Base-by-base conservation (phyloP, 176 grass and related monocot genomes). In the Avena sativa region DNA sequence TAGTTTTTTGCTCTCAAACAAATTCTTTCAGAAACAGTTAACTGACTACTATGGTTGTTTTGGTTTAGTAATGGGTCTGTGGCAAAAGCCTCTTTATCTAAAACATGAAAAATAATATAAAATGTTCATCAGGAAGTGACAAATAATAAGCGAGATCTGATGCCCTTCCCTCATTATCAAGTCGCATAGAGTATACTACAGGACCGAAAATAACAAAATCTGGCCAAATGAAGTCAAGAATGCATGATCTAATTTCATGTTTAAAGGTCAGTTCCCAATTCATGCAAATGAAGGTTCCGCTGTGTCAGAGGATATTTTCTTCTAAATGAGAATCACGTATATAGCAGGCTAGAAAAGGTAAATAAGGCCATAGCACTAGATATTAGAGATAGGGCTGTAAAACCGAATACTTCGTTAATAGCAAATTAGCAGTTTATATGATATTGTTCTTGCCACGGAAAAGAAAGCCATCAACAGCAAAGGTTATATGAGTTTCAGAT, bases 381-480 rank as follows among this genome's bases (percentile, higher is more conserved):
- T n/a, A 89, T 74, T 4, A 53, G 72, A 71, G 14, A 65, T 56
- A 79, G 13, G 36, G 47, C 3, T n/a, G 50, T 17, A 89, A 59
- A 85, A 80, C 56, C 23, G 3, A 80, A 43, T 74, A 32, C 47
- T 74, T 59, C 0, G 21, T 79, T 44, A 1, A 48, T 17, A 86
- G 21, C 9, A 52, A 83, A 20, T 81, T 69, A 10, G 49, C 0
- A 20, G 21, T 46, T 68, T 38, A 38, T 10, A 58, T 66, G 17
- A 60, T 76, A 9, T 23, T 65, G 26, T 80, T 16, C 48, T 30
- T 76, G 30, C 30, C 48, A 51, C 7, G 28, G 21, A 23, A 85
- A 56, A 49, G 38, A 8, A 71, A 76, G 0, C 3, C 14, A 57
- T 68, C 32, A 38, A 11, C 55, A 21, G 12, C 72, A 71, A 44